Percentiles rank a stretch among this genome's conserved stretches.
phyloP scores from a whole-genome alignment of 2,329 filamentous ascomycete genomes.

The Alternaria brassicae region DNA sequence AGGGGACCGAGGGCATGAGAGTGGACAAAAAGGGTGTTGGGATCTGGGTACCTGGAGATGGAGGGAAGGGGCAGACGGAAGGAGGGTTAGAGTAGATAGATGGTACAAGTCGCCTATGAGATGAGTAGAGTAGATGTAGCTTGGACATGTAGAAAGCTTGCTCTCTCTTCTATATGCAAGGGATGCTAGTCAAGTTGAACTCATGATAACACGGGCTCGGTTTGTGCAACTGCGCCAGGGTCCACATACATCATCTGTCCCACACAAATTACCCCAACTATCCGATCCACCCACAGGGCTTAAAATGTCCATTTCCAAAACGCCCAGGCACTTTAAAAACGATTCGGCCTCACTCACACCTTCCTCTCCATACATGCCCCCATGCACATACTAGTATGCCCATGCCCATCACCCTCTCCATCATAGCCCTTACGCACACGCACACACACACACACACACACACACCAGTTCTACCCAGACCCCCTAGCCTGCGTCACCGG shows the following conservation, averaged over 20 bases:
- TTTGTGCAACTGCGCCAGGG: neutral
- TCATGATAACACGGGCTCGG: neutral
- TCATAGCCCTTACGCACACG: no score
- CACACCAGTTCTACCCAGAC: neutral
- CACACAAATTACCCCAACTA: neutral
- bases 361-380: no score
- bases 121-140: neutral
- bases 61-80: neutral
- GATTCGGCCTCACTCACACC: no score
- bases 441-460: neutral
- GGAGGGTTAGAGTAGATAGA: neutral
- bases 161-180: neutral
- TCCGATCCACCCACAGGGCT: neutral
- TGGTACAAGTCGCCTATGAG: neutral
- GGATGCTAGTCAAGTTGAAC: neutral
- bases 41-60: conserved; percentile 47
- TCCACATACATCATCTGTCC: neutral
- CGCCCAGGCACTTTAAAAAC: neutral
- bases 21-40: conserved; percentile 61
- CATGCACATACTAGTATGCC: no score
- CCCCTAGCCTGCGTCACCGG: conserved; percentile 19
- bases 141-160: neutral
- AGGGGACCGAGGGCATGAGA: conserved; percentile 74
- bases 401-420: neutral
- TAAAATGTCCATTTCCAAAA: neutral